Base-by-base conservation (phyloP, 1,139 yeast species). In the Pneumocystis murina region DNA sequence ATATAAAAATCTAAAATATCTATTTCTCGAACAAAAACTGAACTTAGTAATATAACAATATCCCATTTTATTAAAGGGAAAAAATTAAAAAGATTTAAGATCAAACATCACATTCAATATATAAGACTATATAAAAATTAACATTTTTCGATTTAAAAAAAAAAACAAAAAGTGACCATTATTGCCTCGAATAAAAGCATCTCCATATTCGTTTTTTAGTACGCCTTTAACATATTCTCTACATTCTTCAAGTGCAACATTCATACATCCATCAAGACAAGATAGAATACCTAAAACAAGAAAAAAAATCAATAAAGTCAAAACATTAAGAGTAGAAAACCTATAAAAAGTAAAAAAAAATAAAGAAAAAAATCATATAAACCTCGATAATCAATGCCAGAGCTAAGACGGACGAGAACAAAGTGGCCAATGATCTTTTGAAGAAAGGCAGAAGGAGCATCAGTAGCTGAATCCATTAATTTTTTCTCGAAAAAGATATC, bases 231-330 rank as follows among this genome's bases (percentile, higher is more conserved):
- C 82, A 61, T 77, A 77, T 73, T 92, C 97, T 62, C 81, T 79
- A 3, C 95, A 84, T 63, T 84, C 81, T 66, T 86, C 90, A 70
- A 92, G 79, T 4, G 92, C 95, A 64, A 92, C 86, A 75, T 94
- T 94, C 97, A 92, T 91, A 76, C 85, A 94, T 17, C 98, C 97
- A 72, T 92, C 99, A 64, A 92, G 91, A 61, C 96, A 87, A 70
- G 88, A 94, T 66, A 92, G 80, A 66, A 78, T 80, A 17, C 89
- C 88, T 67, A 73, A n/a, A 48, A 55, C 24, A 10, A 14, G 14
- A 16, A 17, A 57, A 59, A 64, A 48, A 60, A 33, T 12, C 20
- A 58, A 24, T 10, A 8, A 55, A 16, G n/a, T 4, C 14, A 65
- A 10, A 61, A 58, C 28, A 28, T 28, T 28, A 28, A 28, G 30